A percentile compares a stretch with the other conserved stretches of the same genome.
Conservation (phyloP, 1,284 basidiomycete genomes). For the Phlebopus sp. region DNA sequence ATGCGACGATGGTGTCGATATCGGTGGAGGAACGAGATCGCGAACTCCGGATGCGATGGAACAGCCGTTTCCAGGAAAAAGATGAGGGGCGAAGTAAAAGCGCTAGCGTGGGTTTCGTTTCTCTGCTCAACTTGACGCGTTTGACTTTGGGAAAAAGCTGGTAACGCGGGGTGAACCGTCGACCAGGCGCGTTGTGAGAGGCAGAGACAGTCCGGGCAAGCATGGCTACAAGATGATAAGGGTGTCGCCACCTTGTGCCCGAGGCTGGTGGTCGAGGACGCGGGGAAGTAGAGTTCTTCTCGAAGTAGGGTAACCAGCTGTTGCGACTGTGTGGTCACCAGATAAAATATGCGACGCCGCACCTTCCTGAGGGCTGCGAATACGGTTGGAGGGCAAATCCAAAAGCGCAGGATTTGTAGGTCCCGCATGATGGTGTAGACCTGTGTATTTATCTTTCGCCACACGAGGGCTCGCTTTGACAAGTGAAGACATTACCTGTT, state of each 20-base stretch:
- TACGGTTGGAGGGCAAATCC: background rate
- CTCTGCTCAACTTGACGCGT: slow-evolving; percentile 12
- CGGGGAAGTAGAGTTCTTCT: background rate
- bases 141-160: slow-evolving; percentile 15
- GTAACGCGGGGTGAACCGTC: slow-evolving; percentile 9
- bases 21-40: slow-evolving; percentile 5
- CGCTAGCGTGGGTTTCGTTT: slow-evolving; percentile 16
- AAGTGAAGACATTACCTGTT: background rate
- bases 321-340: background rate
- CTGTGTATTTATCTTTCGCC: slow-evolving; percentile 27
- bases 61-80: slow-evolving; percentile 20
- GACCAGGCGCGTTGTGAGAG: slow-evolving; percentile 9
- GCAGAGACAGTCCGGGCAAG: slow-evolving; percentile 5
- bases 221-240: slow-evolving; percentile 13
- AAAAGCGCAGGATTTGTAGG: slow-evolving; percentile 1
- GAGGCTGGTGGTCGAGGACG: background rate
- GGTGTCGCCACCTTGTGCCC: background rate
- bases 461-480: slow-evolving; percentile 5
- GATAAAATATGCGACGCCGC: slow-evolving; percentile 6
- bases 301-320: background rate
- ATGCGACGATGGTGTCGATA: background rate
- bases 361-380: background rate
- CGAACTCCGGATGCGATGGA: slow-evolving; percentile 5
- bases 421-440: background rate
- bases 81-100: slow-evolving; percentile 24